Evolutionary conservation across 2,329 filamentous ascomycete genomes (phyloP).

Genomic region (Chaetomium sp.): DNA sequence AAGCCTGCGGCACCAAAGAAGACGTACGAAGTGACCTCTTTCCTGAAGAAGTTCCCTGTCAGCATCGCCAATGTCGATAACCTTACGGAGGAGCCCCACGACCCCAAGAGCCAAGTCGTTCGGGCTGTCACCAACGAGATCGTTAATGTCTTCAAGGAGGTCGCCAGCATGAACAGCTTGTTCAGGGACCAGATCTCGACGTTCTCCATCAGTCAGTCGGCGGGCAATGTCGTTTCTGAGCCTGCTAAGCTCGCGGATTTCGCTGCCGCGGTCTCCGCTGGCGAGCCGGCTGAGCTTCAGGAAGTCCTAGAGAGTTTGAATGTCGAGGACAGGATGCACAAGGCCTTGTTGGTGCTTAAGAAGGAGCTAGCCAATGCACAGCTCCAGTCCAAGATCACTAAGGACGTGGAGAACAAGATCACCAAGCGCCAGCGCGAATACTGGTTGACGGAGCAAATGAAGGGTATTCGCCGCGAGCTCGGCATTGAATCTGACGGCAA

Average conservation of each 20-base stretch:
- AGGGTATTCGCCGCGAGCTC: conserved; percentile 90
- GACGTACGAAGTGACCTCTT: conserved; percentile 80
- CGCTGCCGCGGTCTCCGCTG: conserved; percentile 91
- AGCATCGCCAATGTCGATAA: conserved; percentile 96
- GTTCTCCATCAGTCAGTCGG: conserved; percentile 91
- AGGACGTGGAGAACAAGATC: conserved; percentile 96
- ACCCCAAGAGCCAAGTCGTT: conserved; percentile 83
- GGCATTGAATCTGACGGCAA: conserved; percentile 97
- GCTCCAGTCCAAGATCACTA: conserved; percentile 92
- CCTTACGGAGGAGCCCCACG: conserved; percentile 77
- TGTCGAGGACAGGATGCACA: conserved; percentile 86
- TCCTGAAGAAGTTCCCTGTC: conserved; percentile 84
- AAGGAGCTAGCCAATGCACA: conserved; percentile 99
- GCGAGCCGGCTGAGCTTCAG: conserved; percentile 85
- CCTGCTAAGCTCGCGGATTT: conserved; percentile 95
- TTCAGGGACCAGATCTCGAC: conserved; percentile 97
- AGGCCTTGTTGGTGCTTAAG: conserved; percentile 86
- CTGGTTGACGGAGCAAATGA: conserved; percentile 99
- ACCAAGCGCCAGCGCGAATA: conserved; percentile 96
- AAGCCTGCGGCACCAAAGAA: conserved; percentile 44
- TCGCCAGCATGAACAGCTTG: conserved; percentile 85
- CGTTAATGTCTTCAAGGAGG: conserved; percentile 97
- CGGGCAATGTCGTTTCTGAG: conserved; percentile 90
- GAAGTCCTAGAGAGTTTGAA: conserved; percentile 84
- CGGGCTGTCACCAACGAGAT: conserved; percentile 94